These are phyloP conservation scores for Myxozyma melibiosi DNA, from an alignment of 805 yeast species.

Conservation along the genomic window DNA sequence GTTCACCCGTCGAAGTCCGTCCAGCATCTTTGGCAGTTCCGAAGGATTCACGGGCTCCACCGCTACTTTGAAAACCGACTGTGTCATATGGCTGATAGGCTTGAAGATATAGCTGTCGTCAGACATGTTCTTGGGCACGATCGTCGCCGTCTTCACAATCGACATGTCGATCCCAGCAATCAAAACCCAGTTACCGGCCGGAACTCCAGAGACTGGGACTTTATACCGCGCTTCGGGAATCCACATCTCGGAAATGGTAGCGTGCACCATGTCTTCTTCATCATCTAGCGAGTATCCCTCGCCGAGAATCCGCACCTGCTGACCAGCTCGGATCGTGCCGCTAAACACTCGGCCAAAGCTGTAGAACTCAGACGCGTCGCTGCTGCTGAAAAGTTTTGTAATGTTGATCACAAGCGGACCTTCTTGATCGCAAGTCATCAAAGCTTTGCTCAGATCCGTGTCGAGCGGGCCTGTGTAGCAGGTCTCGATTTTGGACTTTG, in stretches of 20 bases:
- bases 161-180: constrained; percentile 63
- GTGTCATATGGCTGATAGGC: constrained; percentile 49
- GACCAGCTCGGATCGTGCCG: constrained; percentile 58
- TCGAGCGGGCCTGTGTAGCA: constrained; percentile 42
- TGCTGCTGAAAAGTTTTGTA: constrained; percentile 58
- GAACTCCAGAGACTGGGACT: constrained; percentile 54
- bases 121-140: constrained; percentile 44
- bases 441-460: constrained; percentile 31
- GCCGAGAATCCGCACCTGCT: constrained; percentile 57
- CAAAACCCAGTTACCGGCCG: constrained; percentile 69
- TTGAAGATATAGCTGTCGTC: constrained; percentile 44
- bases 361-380: constrained; percentile 55
- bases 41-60: constrained; percentile 80
- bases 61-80: constrained; percentile 76
- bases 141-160: constrained; percentile 63
- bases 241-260: constrained; percentile 42
- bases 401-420: constrained; percentile 57
- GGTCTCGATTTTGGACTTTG: constrained; percentile 30
- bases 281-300: constrained; percentile 52
- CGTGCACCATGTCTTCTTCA: constrained; percentile 53
- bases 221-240: constrained; percentile 74
- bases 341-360: constrained; percentile 64
- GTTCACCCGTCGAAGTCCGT: constrained; percentile 65
- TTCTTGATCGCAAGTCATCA: constrained; percentile 44
- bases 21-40: constrained; percentile 70